Evolutionary conservation across 1,139 yeast species (phyloP), one percentile per base, ranked within the genome.

Genomic region (Geotrichum fermentans): DNA sequence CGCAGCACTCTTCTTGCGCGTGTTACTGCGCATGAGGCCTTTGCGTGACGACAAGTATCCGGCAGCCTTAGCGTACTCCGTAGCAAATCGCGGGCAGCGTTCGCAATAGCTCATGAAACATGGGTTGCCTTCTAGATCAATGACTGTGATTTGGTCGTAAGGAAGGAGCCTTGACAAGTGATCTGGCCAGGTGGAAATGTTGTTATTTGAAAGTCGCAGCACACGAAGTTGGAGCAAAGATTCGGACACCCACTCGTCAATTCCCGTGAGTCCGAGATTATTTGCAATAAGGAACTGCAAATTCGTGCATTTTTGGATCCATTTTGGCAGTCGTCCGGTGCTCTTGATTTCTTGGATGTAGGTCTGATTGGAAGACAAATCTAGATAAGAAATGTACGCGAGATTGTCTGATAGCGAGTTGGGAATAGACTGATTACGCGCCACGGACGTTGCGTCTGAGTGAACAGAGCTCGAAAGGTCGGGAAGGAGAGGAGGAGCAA

Each of bases 71-170:
- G 48, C 47, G 34, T 51, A 51, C n/a, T 49, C 50, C 1, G 34
- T 17, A 13, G 50, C 51, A 42, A 56, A 55, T 10, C 49, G 20
- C 13, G 53, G 43, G 22, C 53, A 53, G 24, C 55, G 49, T 8
- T 37, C 50, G 11, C 52, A 50, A 22, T 46, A 43, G 20, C 18
- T 29, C 17, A 33, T 39, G 35, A 50, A 50, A n/a, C 67, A 63
- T 1, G 68, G 68, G 51, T 63, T 64, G 5, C 66, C 67, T 13
- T 61, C 64, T 37, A 64, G 49, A 17, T 56, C 60, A 18, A 64
- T 40, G 3, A 62, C 59, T 30, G 56, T 50, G n/a, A 63, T 54
- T 22, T 57, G 55, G 17, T 56, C 57, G 32, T 54, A 51, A 4
- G 58, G 55, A 2, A 58, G 47, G 24, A 63, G 49, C 11, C 57